These are phyloP conservation scores for Phaeoacremonium minimum DNA, from an alignment of 2,329 filamentous ascomycete species.

Conservation along the genomic window DNA sequence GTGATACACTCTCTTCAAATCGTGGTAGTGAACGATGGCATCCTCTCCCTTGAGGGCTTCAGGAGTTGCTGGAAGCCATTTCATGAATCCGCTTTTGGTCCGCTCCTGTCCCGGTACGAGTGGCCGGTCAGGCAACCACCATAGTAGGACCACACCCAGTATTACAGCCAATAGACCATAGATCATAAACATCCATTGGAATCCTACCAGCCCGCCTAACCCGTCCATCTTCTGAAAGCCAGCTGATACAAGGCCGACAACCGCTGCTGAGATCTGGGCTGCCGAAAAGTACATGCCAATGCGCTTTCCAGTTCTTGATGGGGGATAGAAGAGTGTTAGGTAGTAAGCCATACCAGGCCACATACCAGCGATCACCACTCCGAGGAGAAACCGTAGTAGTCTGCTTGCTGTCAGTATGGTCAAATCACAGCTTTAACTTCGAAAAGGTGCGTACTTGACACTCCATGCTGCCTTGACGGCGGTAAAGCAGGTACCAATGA, in stretches of 20 bases:
- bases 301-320: constrained; percentile 77
- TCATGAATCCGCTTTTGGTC: constrained; percentile 45
- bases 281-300: constrained; percentile 90
- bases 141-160: constrained; percentile 70
- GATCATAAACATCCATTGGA: constrained; percentile 89
- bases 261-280: constrained; percentile 81
- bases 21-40: constrained; percentile 76
- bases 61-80: constrained; percentile 63
- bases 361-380: constrained; percentile 86
- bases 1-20: constrained; percentile 77
- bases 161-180: constrained; percentile 74
- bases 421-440: too few species aligned
- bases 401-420: constrained; percentile 22
- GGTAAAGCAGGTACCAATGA: constrained; percentile 80
- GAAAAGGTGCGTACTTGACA: constrained; percentile 67
- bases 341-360: constrained; percentile 97
- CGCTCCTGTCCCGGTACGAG: constrained; percentile 64
- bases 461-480: constrained; percentile 81
- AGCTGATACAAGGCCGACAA: constrained; percentile 84
- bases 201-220: constrained; percentile 68
- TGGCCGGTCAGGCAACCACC: constrained; percentile 88
- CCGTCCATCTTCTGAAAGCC: constrained; percentile 93
- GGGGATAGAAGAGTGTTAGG: constrained; percentile 86
- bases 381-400: constrained; percentile 78
- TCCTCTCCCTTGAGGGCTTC: constrained; percentile 75